phyloP scores from a whole-genome alignment of 2,329 filamentous ascomycete species.

The Aspergillus hiratsukae region DNA sequence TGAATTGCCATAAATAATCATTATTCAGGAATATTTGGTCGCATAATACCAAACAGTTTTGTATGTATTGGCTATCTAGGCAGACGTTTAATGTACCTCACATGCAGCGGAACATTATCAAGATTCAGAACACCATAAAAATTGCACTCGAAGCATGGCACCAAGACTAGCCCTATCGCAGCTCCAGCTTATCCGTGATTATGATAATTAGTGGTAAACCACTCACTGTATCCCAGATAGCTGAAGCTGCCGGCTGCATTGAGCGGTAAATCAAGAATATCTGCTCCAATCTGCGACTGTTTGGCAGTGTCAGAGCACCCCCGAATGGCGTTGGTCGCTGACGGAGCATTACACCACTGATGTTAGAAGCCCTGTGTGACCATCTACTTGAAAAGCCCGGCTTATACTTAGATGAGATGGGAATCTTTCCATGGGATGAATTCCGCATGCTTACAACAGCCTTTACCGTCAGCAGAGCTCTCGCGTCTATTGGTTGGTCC shows the following conservation, averaged over 20 bases:
- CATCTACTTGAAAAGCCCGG: constrained; percentile 20
- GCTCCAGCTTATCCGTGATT: neutral
- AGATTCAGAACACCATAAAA: no score
- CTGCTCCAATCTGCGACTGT: neutral
- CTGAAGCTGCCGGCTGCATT: constrained; percentile 2
- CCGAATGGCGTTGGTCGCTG: constrained; percentile 9
- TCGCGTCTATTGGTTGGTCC: no score
- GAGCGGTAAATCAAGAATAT: constrained; percentile 2
- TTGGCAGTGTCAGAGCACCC: neutral
- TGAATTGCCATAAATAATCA: no score
- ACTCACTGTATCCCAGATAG: constrained; percentile 3
- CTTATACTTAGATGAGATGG: constrained; percentile 21
- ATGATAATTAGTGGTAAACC: neutral
- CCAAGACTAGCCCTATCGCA: no score
- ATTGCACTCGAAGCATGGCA: constrained; percentile 3
- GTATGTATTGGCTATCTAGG: no score
- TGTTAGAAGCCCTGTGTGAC: constrained; percentile 20
- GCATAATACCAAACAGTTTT: no score
- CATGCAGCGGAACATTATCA: no score
- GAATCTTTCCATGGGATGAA: constrained; percentile 15
- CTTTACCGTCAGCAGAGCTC: no score
- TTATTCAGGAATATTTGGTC: no score
- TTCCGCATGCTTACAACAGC: no score
- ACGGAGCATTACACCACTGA: constrained; percentile 17
- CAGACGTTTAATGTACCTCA: no score